Conservation (phyloP, 1,284 basidiomycete genomes). For the Cutaneotrichosporon sp. region DNA sequence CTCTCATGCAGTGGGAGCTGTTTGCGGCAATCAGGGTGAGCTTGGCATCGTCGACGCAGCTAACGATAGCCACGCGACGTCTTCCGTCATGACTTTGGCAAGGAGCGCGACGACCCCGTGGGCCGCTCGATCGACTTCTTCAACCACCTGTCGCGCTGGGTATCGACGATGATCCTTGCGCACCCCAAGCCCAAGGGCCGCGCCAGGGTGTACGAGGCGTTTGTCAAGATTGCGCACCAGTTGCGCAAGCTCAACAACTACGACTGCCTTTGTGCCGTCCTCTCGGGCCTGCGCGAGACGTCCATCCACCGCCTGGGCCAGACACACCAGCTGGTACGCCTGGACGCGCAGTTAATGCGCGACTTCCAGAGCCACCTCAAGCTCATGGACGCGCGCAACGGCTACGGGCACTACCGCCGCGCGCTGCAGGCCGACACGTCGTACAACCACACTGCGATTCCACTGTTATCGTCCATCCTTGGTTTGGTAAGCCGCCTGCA, state of each 20-base stretch:
- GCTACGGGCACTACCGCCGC: conserved; percentile 44
- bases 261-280: conserved; percentile 49
- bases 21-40: conserved; percentile 40
- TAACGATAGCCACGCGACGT: conserved; percentile 40
- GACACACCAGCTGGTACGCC: conserved; percentile 41
- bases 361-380: conserved; percentile 46
- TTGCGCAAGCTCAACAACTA: conserved; percentile 54
- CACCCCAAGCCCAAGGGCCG: conserved; percentile 50
- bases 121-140: conserved; percentile 49
- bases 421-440: conserved; percentile 45
- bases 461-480: conserved; percentile 44
- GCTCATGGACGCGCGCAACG: conserved; percentile 49
- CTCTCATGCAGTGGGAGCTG: conserved; percentile 50
- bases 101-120: conserved; percentile 47
- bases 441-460: conserved; percentile 46
- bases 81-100: conserved; percentile 51
- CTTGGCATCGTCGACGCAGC: not conserved
- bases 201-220: conserved; percentile 49
- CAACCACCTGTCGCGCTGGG: conserved; percentile 52
- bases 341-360: conserved; percentile 28
- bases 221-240: conserved; percentile 47
- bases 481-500: conserved; percentile 42
- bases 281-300: conserved; percentile 50
- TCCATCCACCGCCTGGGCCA: conserved; percentile 45
- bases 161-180: conserved; percentile 51